A percentile compares a stretch with the other conserved stretches of the same genome.
Conservation (phyloP, 495 filamentous ascomycete genomes). For the Geoglossum glabrum region DNA sequence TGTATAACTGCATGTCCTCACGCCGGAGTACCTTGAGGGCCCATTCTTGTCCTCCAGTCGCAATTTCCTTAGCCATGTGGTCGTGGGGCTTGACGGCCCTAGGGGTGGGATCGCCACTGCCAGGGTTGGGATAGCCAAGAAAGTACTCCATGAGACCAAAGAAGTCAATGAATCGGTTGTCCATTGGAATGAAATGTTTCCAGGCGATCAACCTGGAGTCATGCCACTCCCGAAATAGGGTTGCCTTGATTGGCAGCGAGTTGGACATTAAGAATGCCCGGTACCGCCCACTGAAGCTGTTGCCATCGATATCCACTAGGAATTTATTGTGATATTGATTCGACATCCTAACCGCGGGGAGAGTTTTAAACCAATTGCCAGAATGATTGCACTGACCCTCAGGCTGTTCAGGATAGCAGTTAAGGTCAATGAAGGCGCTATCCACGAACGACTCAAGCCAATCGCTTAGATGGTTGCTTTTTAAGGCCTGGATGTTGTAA, state of each 20-base stretch:
- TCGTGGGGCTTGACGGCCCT: constrained; percentile 29
- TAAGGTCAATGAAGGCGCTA: constrained; percentile 14
- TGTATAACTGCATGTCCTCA: constrained; percentile 58
- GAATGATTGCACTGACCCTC: constrained; percentile 14
- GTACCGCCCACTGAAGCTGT: constrained; percentile 16
- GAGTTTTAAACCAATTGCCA: constrained; percentile 11
- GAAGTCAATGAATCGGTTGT: constrained; percentile 56
- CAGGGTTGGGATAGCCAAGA: constrained; percentile 26
- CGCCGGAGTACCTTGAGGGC: constrained; percentile 43
- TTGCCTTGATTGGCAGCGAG: constrained; percentile 19
- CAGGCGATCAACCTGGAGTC: constrained; percentile 14
- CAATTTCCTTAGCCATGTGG: constrained; percentile 37
- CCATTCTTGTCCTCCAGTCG: constrained; percentile 42
- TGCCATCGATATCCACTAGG: constrained; percentile 21
- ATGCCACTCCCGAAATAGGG: constrained; percentile 21
- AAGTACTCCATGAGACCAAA: constrained; percentile 69
- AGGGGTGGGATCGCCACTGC: constrained; percentile 10
- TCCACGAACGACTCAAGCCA: constrained; percentile 17
- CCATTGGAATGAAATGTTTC: constrained; percentile 47
- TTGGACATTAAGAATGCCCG: constrained; percentile 11
- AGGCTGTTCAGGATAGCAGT: constrained; percentile 12
- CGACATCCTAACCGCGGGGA: constrained; percentile 5
- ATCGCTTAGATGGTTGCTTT: constrained; percentile 10
- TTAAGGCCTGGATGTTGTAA: constrained; percentile 13
- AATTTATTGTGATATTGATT: constrained; percentile 17